These are phyloP conservation scores for Fusarium multiceps DNA, from an alignment of 2,329 filamentous ascomycete genomes.

Conservation along the genomic window DNA sequence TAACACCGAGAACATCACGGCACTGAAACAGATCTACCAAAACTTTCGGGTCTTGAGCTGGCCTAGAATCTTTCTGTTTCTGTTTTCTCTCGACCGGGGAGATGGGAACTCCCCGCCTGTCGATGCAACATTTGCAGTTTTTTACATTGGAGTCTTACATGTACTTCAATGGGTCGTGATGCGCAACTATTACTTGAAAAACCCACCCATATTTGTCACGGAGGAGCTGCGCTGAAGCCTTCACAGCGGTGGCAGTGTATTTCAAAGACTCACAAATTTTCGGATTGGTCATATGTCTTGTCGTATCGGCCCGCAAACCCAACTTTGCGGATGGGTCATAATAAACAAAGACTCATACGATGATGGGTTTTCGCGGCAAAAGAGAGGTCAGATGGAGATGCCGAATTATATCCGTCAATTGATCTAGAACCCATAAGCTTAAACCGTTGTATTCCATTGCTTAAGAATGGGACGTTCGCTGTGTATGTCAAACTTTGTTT, in stretches of 20 bases:
- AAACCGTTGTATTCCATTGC: background rate
- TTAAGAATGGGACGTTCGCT: background rate
- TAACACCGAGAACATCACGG: slow-evolving; percentile 18
- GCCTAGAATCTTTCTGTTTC: background rate
- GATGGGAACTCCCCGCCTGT: background rate
- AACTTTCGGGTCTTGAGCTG: background rate
- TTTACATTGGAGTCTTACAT: background rate
- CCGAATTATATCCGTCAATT: background rate
- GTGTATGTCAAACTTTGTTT: background rate
- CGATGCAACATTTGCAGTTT: background rate
- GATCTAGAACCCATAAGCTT: background rate
- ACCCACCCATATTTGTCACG: background rate
- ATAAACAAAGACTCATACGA: slow-evolving; percentile 34
- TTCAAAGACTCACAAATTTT: background rate
- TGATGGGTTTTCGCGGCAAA: background rate
- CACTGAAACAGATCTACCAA: background rate
- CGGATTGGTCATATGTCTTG: slow-evolving; percentile 3
- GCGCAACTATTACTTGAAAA: slow-evolving; percentile 9
- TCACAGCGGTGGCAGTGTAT: background rate
- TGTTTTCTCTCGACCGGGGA: background rate
- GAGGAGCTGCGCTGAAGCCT: background rate
- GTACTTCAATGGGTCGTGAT: background rate
- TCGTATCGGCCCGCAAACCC: slow-evolving; percentile 11
- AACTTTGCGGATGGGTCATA: slow-evolving; percentile 10
- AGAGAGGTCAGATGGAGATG: background rate